Conservation (phyloP, 495 filamentous ascomycete species). For the Cetradonia linearis region DNA sequence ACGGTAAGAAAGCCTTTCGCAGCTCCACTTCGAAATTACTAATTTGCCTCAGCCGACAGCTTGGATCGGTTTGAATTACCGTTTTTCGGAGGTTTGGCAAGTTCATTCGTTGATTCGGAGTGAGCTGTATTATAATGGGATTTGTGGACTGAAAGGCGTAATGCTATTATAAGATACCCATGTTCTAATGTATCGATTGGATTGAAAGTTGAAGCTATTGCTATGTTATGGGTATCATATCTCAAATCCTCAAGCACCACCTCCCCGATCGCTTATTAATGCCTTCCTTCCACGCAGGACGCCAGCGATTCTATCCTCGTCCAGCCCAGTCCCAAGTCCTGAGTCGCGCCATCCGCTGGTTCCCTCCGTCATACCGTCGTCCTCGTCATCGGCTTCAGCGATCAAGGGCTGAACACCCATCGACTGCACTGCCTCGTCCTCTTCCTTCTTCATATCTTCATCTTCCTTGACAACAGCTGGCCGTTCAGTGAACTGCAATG, state of each 20-base stretch:
- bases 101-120: slow-evolving; percentile 87
- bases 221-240: neutral
- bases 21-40: slow-evolving; percentile 15
- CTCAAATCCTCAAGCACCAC: neutral
- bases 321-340: slow-evolving; percentile 27
- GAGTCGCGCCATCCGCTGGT: slow-evolving; percentile 23
- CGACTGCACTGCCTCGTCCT: slow-evolving; percentile 16
- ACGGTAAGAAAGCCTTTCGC: slow-evolving; percentile 45
- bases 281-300: slow-evolving; percentile 22
- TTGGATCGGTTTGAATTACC: slow-evolving; percentile 90
- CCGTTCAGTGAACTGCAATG: slow-evolving; percentile 29
- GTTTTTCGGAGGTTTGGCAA: slow-evolving; percentile 73
- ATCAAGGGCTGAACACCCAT: slow-evolving; percentile 19
- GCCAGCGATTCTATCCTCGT: slow-evolving; percentile 17
- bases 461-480: neutral
- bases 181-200: neutral
- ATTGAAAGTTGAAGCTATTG: neutral
- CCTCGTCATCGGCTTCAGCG: slow-evolving; percentile 25
- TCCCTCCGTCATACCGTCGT: slow-evolving; percentile 17
- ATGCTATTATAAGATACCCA: slow-evolving; percentile 7
- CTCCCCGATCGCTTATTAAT: slow-evolving; percentile 13
- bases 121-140: slow-evolving; percentile 30
- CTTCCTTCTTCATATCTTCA: slow-evolving; percentile 17
- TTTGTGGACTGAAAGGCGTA: neutral
- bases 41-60: slow-evolving; percentile 53